Base-by-base conservation (phyloP, 164 flowering plant genomes). In the Berberis thunbergii region DNA sequence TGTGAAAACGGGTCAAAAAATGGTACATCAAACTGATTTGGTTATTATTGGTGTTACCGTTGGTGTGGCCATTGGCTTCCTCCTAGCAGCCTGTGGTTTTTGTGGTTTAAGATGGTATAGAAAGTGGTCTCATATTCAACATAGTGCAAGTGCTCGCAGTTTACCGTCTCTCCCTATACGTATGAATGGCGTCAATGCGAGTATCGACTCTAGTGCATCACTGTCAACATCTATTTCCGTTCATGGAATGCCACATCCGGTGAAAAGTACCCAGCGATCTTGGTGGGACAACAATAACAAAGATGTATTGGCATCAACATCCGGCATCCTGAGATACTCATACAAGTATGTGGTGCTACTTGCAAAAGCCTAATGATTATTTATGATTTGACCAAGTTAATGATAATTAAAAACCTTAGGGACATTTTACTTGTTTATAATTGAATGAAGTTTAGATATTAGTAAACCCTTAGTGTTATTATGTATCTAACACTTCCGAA, bases 281-380 rank as follows among this genome's bases (percentile, higher is more conserved):
- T 78, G 85, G 90, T 82, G 91, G 97, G 81, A 73, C 63, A 75
- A 68, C 67, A 83, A 77, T 11, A 78, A 65, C 66, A 86, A 86
- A 73, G 91, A 88, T 65, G 70, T 65, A 1, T 60, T 83, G 65
- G 71, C 77, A 74, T 85, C 99, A 44, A 70, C 74, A 40, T 83
- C 97, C 48, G 95, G 97, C 69, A 73, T 91, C 50, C 87, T 80
- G 48, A 85, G 78, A 80, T 89, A 95, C 80, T 66, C 78, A 5
- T 91, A 89, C 92, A 95, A 91, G 99, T 93, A 83, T 56, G 89
- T 79, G 39, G 43, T 57, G 54, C 65, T 1, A n/a, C 11, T 10
- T 57, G 7, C n/a, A 3, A 3, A 4, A 52, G 1, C 3, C 2
- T 10, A 6, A 2, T 52, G 13, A 10, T 0, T 52, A 4, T 46